Conservation (phyloP, 2,329 filamentous ascomycete species). For the Thelonectria blattea region DNA sequence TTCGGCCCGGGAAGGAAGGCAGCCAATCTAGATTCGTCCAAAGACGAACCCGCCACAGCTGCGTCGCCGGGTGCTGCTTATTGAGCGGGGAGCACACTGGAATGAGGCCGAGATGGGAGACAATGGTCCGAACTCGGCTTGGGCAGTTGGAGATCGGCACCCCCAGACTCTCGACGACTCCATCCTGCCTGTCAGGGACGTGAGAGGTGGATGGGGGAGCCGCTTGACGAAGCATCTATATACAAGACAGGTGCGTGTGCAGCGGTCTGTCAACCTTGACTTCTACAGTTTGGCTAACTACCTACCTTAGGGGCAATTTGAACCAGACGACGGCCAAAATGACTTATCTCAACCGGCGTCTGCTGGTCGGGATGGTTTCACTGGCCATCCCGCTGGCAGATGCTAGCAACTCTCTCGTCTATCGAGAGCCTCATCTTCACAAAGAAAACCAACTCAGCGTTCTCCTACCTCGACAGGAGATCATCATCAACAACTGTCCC, state of each 20-base stretch:
- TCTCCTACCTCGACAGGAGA: conserved; percentile 19
- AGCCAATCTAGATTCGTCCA: conserved; percentile 14
- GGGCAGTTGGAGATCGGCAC: conserved; percentile 10
- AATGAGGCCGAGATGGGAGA: conserved; percentile 7
- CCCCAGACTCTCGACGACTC: conserved; percentile 5
- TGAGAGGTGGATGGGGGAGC: conserved; percentile 6
- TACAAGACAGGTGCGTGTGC: conserved; percentile 14
- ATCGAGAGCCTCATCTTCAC: conserved; percentile 12
- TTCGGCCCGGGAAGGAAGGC: conserved; percentile 5
- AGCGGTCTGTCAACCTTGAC: not conserved
- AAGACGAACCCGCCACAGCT: not conserved
- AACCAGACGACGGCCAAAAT: conserved; percentile 13
- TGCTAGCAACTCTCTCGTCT: conserved; percentile 16
- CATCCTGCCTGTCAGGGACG: conserved; percentile 10
- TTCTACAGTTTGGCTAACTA: conserved; percentile 11
- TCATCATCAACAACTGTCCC: conserved; percentile 19
- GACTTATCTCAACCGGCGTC: conserved; percentile 20
- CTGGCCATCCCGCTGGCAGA: conserved; percentile 13
- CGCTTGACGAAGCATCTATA: conserved; percentile 7
- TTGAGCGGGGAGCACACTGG: conserved; percentile 12
- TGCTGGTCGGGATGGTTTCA: conserved; percentile 15
- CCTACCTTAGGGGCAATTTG: conserved; percentile 3
- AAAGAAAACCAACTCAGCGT: conserved; percentile 16
- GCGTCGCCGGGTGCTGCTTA: conserved; percentile 7
- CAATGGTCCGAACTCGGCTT: conserved; percentile 9